Conservation (phyloP, 306 rosid species). For the Rosa multiflora region DNA sequence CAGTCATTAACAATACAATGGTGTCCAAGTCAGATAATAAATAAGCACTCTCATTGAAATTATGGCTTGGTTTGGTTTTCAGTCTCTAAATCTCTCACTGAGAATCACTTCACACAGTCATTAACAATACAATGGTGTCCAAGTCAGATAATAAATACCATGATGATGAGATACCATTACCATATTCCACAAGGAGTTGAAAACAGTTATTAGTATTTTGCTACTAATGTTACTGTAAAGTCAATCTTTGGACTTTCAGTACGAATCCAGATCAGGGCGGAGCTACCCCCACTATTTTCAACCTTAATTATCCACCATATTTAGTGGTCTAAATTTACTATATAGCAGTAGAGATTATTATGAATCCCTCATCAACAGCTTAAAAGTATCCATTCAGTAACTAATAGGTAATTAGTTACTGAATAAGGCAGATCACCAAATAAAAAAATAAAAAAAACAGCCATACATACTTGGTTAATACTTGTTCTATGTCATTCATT, state of each 20-base stretch:
- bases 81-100: slow-evolving; percentile 1
- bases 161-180: not conserved
- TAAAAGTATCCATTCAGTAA: no score
- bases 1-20: not conserved
- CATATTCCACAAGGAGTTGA: not conserved
- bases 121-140: not conserved
- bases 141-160: not conserved
- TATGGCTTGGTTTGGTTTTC: not conserved
- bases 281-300: no score
- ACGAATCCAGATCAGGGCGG: not conserved
- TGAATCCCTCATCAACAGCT: no score
- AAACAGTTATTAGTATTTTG: not conserved
- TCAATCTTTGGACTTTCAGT: not conserved
- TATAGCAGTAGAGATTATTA: no score
- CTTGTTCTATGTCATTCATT: no score
- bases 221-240: not conserved
- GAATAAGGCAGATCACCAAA: no score
- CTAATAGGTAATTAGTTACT: no score
- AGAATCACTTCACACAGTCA: not conserved
- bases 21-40: not conserved
- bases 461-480: no score
- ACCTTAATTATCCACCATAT: no score
- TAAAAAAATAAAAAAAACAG: no score
- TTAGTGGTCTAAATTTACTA: no score
- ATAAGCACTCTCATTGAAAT: not conserved